Conservation (phyloP, 495 filamentous ascomycete genomes). For the Immersiella caudata region DNA sequence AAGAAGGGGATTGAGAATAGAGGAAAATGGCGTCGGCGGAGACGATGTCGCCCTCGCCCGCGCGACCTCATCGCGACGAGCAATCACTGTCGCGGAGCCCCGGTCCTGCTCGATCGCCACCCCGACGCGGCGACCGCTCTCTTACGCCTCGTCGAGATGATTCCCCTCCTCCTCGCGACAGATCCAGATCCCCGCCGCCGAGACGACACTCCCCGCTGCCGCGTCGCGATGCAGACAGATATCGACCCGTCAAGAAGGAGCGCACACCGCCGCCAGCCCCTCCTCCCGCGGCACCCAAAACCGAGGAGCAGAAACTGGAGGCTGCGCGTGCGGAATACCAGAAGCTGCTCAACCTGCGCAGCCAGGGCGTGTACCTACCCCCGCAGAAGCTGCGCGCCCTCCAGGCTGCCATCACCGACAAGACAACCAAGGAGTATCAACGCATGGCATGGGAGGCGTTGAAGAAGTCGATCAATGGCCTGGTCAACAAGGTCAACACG, state of each 20-base stretch:
- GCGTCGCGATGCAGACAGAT: constrained; percentile 47
- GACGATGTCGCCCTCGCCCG: constrained; percentile 30
- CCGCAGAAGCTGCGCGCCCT: constrained; percentile 87
- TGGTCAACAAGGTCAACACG: constrained; percentile 98
- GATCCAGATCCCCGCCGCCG: constrained; percentile 30
- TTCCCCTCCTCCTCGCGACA: constrained; percentile 13
- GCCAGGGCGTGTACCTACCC: constrained; percentile 94
- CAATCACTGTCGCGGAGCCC: constrained; percentile 16
- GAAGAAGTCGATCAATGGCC: constrained; percentile 97
- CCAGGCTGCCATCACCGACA: constrained; percentile 96
- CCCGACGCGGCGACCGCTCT: constrained; percentile 16
- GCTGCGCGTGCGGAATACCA: constrained; percentile 89
- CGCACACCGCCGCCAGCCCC: constrained; percentile 54
- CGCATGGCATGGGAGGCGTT: constrained; percentile 98
- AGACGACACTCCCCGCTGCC: constrained; percentile 31
- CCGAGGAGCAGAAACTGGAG: constrained; percentile 78
- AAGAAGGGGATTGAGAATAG: background rate
- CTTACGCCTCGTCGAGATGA: constrained; percentile 7
- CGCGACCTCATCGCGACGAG: constrained; percentile 26
- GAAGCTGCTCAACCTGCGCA: constrained; percentile 84
- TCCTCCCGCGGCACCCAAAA: constrained; percentile 61
- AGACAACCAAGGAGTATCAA: constrained; percentile 94
- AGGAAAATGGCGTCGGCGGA: constrained; percentile 32
- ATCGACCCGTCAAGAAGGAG: constrained; percentile 41
- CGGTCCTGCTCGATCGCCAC: background rate